Evolutionary conservation across 306 rosid species (phyloP).

Genomic region (Casuarina cunninghamiana): DNA sequence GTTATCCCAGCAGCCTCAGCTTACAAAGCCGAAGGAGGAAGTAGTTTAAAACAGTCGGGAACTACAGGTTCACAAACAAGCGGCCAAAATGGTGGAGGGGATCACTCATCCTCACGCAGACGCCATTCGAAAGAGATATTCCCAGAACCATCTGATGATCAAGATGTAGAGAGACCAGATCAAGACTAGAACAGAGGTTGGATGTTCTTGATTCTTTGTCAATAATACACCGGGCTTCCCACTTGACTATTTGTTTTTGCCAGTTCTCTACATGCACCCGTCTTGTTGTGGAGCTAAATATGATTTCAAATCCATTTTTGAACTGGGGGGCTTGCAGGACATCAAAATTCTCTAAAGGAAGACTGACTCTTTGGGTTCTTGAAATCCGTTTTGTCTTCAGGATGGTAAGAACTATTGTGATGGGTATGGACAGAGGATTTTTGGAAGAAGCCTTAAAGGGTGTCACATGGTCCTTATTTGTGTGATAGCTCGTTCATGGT

Average conservation of each 20-base stretch:
- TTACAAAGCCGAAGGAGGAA: conserved; percentile 28
- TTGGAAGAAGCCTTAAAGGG: conserved; percentile 32
- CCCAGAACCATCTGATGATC: conserved; percentile 69
- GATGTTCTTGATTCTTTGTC: conserved; percentile 50
- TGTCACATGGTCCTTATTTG: conserved; percentile 46
- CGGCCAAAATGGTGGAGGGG: conserved; percentile 50
- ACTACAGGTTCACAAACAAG: conserved; percentile 77
- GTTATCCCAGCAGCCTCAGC: conserved; percentile 46
- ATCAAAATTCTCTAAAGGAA: conserved; percentile 35
- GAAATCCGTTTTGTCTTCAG: conserved; percentile 10
- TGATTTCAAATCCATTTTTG: conserved; percentile 25
- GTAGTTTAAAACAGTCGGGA: conserved; percentile 61
- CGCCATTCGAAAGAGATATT: conserved; percentile 72
- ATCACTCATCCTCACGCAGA: conserved; percentile 65
- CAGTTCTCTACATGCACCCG: conserved; percentile 24
- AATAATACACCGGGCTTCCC: conserved; percentile 51
- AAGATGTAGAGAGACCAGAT: conserved; percentile 59
- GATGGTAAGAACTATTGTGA: conserved; percentile 28
- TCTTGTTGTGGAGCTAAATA: conserved; percentile 28
- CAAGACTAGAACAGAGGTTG: conserved; percentile 36
- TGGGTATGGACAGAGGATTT: conserved; percentile 31
- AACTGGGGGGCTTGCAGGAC: conserved; percentile 23
- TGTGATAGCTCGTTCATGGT: conserved; percentile 44
- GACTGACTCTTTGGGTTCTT: conserved; percentile 26
- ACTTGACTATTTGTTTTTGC: conserved; percentile 43